Percentiles rank a stretch among this genome's conserved stretches.
These are phyloP conservation scores for Irpex sp. DNA, from an alignment of 1,284 basidiomycete genomes.

Conservation along the genomic window DNA sequence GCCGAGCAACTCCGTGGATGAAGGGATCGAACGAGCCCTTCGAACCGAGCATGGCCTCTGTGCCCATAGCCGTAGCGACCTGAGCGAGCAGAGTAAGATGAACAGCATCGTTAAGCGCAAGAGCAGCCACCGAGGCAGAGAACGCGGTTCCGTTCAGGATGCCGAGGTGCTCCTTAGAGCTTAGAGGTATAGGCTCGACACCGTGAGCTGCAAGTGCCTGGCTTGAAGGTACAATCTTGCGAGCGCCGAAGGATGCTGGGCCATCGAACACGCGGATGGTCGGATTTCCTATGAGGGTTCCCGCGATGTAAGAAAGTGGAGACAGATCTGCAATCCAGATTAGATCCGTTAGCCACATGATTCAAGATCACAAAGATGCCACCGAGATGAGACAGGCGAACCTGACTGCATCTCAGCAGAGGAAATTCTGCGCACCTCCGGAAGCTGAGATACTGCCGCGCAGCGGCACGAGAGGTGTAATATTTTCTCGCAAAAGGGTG, in stretches of 20 bases:
- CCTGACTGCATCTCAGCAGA: background rate
- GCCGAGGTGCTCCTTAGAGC: conserved; percentile 80
- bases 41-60: conserved; percentile 75
- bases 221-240: conserved; percentile 56
- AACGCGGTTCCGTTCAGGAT: conserved; percentile 86
- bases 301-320: conserved; percentile 84
- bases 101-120: conserved; percentile 70
- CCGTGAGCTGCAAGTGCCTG: conserved; percentile 65
- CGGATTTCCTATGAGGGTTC: conserved; percentile 73
- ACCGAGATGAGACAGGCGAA: background rate
- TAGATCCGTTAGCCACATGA: background rate
- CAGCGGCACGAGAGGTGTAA: conserved; percentile 82
- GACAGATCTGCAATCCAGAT: conserved; percentile 49
- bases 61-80: conserved; percentile 81
- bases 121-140: conserved; percentile 56
- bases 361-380: background rate
- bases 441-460: conserved; percentile 82
- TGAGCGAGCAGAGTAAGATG: conserved; percentile 71
- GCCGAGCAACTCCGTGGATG: conserved; percentile 74
- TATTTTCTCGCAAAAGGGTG: conserved; percentile 65
- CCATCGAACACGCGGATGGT: conserved; percentile 74
- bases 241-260: conserved; percentile 44
- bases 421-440: conserved; percentile 48
- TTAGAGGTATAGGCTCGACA: conserved; percentile 67
- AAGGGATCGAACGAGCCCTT: conserved; percentile 77